These are phyloP conservation scores for Penicillium sp. DNA, from an alignment of 2,329 filamentous ascomycete genomes.

Conservation along the genomic window DNA sequence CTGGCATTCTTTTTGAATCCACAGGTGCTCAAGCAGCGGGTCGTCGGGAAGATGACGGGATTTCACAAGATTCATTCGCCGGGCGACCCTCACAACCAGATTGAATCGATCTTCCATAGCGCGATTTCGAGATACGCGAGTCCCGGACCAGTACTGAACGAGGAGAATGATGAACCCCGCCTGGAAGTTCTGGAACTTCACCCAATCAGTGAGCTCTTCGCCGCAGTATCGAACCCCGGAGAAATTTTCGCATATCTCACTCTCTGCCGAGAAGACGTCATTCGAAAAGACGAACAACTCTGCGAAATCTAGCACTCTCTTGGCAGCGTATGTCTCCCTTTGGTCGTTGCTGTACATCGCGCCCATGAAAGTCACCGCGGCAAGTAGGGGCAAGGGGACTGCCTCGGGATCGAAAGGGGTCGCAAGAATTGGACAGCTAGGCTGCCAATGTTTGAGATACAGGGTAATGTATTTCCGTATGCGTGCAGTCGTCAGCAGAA, in stretches of 20 bases:
- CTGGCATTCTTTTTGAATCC: conserved; percentile 46
- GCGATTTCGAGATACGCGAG: conserved; percentile 37
- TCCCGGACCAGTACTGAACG: conserved; percentile 46
- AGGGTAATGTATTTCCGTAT: conserved; percentile 42
- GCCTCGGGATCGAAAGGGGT: conserved; percentile 41
- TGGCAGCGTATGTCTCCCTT: conserved; percentile 38
- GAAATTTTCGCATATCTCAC: conserved; percentile 38
- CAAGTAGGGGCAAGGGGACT: conserved; percentile 38
- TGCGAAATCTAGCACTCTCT: conserved; percentile 42
- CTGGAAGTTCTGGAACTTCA: conserved; percentile 42
- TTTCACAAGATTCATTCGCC: conserved; percentile 39
- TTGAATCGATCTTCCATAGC: conserved; percentile 45
- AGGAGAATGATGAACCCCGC: conserved; percentile 43
- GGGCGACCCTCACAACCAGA: conserved; percentile 43
- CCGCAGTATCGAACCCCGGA: conserved; percentile 21
- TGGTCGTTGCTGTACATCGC: conserved; percentile 45
- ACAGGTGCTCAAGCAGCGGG: conserved; percentile 36
- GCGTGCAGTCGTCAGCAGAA: conserved; percentile 40
- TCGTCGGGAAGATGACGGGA: conserved; percentile 40
- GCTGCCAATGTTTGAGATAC: conserved; percentile 48
- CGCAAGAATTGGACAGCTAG: conserved; percentile 45
- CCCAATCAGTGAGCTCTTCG: conserved; percentile 31
- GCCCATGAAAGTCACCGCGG: conserved; percentile 43
- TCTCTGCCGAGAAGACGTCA: conserved; percentile 41
- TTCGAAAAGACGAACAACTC: conserved; percentile 45